Evolutionary conservation across 2,329 filamentous ascomycete species (phyloP).

Genomic region (Pseudogymnoascus sp.): DNA sequence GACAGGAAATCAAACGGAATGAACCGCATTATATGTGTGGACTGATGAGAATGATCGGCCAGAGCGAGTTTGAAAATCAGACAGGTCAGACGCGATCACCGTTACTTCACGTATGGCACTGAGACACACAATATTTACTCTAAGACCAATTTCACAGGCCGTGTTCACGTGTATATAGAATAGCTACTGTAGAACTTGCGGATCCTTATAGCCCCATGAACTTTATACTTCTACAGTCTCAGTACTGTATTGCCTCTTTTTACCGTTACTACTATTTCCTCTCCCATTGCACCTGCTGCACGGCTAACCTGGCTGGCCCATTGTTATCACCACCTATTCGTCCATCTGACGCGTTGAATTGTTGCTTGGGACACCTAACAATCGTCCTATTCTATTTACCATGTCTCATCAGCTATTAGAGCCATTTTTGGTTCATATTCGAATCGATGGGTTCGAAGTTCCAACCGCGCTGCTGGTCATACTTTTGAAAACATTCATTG

Average conservation of each 20-base stretch:
- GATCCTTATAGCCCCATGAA: not conserved
- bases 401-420: not conserved
- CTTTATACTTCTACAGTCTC: not conserved
- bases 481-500: not conserved
- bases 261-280: not conserved
- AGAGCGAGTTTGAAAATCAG: not conserved
- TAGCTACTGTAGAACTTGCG: not conserved
- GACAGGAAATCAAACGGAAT: not conserved
- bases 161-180: not conserved
- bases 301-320: not conserved
- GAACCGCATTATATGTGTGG: not conserved
- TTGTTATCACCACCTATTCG: not conserved
- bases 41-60: not conserved
- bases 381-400: not conserved
- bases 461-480: not conserved
- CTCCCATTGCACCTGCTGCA: not conserved
- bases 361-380: not conserved
- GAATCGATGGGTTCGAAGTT: not conserved
- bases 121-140: not conserved
- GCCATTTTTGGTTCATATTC: not conserved
- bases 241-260: not conserved
- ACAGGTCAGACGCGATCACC: not conserved
- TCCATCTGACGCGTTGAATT: not conserved
- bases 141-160: not conserved
- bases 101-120: not conserved